Percentiles rank a stretch among this genome's conserved stretches.
These are phyloP conservation scores for Cryptococcus sp. DNA, from an alignment of 1,284 basidiomycete genomes.

Conservation along the genomic window DNA sequence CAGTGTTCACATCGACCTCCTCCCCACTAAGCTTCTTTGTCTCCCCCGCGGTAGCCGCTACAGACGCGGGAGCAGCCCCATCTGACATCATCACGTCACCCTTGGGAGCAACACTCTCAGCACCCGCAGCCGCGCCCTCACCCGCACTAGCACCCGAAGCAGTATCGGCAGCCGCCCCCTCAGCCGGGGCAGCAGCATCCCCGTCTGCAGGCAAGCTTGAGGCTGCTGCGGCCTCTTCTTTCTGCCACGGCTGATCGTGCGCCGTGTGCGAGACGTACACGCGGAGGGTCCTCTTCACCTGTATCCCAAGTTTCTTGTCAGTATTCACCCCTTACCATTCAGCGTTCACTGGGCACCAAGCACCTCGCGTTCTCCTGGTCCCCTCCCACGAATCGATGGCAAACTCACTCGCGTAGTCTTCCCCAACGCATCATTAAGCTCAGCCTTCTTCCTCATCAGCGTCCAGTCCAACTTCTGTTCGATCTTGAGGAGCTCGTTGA, in stretches of 20 bases:
- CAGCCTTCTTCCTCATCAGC: slow-evolving; percentile 81
- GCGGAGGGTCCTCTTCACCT: slow-evolving; percentile 81
- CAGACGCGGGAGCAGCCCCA: neutral
- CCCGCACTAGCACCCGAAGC: neutral
- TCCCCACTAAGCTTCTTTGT: slow-evolving; percentile 2
- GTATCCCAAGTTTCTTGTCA: neutral
- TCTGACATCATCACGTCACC: slow-evolving; percentile 10
- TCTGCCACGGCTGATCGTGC: slow-evolving; percentile 81
- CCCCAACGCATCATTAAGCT: slow-evolving; percentile 75
- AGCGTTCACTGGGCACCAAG: neutral
- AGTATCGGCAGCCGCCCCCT: neutral
- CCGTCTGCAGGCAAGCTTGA: neutral
- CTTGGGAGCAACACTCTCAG: slow-evolving; percentile 54
- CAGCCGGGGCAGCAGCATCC: slow-evolving; percentile 3
- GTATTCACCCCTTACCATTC: neutral
- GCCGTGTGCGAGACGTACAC: slow-evolving; percentile 86
- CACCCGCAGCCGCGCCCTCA: slow-evolving; percentile 1
- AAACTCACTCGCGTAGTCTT: slow-evolving; percentile 49
- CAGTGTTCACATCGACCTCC: slow-evolving; percentile 55
- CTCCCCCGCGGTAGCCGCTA: neutral
- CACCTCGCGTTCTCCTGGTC: too few species aligned
- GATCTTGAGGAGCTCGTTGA: slow-evolving; percentile 78
- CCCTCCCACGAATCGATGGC: too few species aligned
- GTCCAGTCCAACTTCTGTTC: slow-evolving; percentile 95
- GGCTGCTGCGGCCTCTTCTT: slow-evolving; percentile 28